Percentiles rank a stretch among this genome's conserved stretches.
These are phyloP conservation scores for Candida labiduridarum DNA, from an alignment of 1,139 yeast genomes.

Conservation along the genomic window DNA sequence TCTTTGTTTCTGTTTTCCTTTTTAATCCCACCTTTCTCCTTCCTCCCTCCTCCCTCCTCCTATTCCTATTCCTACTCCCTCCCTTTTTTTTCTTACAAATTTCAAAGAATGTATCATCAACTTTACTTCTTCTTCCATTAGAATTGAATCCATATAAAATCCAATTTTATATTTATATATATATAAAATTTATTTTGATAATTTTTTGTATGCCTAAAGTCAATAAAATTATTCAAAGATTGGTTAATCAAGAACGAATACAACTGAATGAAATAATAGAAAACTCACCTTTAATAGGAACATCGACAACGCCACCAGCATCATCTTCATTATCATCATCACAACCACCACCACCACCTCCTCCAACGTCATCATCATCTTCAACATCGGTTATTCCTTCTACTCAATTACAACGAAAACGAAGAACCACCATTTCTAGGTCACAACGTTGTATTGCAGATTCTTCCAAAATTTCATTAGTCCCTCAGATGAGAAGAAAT, in stretches of 20 bases:
- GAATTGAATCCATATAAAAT: not conserved
- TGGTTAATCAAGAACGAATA: conserved; percentile 5
- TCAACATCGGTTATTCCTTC: not conserved
- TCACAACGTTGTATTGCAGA: not conserved
- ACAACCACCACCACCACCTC: not conserved
- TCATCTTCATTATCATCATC: not conserved
- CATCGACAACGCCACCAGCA: not conserved
- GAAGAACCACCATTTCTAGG: not conserved
- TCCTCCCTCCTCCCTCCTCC: not conserved
- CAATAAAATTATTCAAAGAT: conserved; percentile 3
- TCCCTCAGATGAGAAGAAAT: not conserved
- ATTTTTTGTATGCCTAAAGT: conserved; percentile 4
- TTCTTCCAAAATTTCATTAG: not conserved
- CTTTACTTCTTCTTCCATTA: not conserved
- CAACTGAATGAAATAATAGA: not conserved
- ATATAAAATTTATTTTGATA: not conserved
- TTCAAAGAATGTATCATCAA: conserved; percentile 1
- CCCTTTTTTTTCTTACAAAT: not conserved
- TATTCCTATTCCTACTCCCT: not conserved
- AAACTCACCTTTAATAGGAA: not conserved
- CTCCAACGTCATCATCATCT: not conserved
- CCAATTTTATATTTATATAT: too few relatives aligned
- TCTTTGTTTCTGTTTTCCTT: not conserved
- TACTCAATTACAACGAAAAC: not conserved
- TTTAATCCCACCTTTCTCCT: not conserved